Evolutionary conservation across 2,329 filamentous ascomycete genomes (phyloP), one percentile per base, ranked within the genome.

Genomic region (Capronia americana): DNA sequence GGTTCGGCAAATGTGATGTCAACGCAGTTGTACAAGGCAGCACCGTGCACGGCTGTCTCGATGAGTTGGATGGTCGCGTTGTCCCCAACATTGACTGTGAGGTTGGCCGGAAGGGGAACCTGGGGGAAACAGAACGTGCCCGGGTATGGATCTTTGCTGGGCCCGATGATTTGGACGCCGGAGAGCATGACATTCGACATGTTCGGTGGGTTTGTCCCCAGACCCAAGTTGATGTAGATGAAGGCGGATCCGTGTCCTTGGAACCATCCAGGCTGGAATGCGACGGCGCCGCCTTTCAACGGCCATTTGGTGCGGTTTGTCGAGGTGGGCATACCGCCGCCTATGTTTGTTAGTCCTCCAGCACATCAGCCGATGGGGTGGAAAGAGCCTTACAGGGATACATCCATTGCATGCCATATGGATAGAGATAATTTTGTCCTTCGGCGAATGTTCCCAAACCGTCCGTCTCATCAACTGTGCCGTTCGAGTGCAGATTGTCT

Each of bases 201-300:
- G 83, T 98, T 98, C 6, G 80, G 78, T 0, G 95, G 94, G 7
- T 90, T 87, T 38, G 85, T 92, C 70, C 92, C 92, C 71, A 93
- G 88, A 71, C 95, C 95, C 63, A 98, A 84, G 82, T 98, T 98
- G 80, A 98, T 83, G 81, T 96, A 97, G 76, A 97, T 85, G 73
- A 92, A 87, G 20, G 93, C 94, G 5, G 87, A 89, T 41, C 86
- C 78, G 78, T 98, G 95, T 70, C 95, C 95, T 65, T 89, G 88
- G 83, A 97, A 97, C 95, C 95, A 98, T 74, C 94, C 95, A 0
- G 95, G 95, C 76, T 98, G 94, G 74, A 97, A 85, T 57, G 92
- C 86, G 67, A 99, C 75, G n/a, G 93, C 92, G 69, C 95, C 95
- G 72, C 95, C 95, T 32, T 81, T 87, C 57, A 92, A 85, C 17